Evolutionary conservation across 2,329 filamentous ascomycete genomes (phyloP), one percentile per base, ranked within the genome.

Genomic region (Elsinoe necatrix): DNA sequence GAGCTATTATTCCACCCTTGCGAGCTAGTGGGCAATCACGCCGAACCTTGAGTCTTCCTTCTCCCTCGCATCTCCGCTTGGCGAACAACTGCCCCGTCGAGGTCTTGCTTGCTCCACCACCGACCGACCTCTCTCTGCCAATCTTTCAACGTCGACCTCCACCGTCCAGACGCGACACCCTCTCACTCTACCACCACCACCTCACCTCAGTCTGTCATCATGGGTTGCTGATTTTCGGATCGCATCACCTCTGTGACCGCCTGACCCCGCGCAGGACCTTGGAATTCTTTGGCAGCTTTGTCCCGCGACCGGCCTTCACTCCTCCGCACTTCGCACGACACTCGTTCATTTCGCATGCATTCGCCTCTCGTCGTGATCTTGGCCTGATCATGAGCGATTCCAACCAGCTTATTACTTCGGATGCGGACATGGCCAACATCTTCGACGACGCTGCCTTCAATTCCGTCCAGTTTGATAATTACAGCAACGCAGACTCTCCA

Each of bases 361-460:
- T 21, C 21, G 14, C 16, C 27, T 47, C 41, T 27, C 20, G 16
- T 23, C 25, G 31, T 48, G 41, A 27, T 34, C 41, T 41, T 25
- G 37, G 41, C 23, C 20, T 48, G 39, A 56, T 56, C 54, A 56
- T 56, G 54, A 56, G 41, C 29, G 39, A 42, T n/a, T n/a, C n/a
- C 25, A 48, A 45, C 29, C 41, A 56, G 20, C n/a, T n/a, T n/a
- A 39, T 31, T 20, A 31, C 23, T 35, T 37, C 54, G 25, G 61
- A 60, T 56, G 21, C 58, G 34, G 61, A 63, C 39, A 62, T 63
- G 61, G 54, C 59, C 50, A 52, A 29, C 47, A 64, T 66, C 58
- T 66, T 63, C 62, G 62, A 63, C 51, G 64, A 66, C 55, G 62
- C 64, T 20, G 59, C 61, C 47, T 67, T 65, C 56, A 60, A 60